Percentiles rank a stretch among this genome's conserved stretches.
phyloP scores from a whole-genome alignment of 768 basidiomycete genomes.

The Auricularia heimuer region DNA sequence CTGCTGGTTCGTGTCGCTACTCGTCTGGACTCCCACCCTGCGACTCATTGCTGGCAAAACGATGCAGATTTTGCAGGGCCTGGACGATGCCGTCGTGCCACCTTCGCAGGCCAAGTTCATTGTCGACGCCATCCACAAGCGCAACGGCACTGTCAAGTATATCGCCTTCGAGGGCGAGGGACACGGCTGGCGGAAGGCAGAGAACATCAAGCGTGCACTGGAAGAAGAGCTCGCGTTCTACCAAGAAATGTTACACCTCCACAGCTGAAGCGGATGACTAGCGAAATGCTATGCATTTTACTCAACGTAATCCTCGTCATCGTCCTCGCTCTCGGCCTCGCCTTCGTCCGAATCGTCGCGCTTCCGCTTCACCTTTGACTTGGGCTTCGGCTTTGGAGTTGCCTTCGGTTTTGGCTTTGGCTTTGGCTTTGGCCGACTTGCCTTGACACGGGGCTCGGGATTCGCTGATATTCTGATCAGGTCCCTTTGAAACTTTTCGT shows the following conservation, averaged over 20 bases:
- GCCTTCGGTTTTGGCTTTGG: not conserved
- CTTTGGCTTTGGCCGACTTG: not conserved
- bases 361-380: not conserved
- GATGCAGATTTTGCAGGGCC: constrained; percentile 58
- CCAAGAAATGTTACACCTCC: constrained; percentile 14
- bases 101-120: constrained; percentile 55
- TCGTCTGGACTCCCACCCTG: too few relatives aligned
- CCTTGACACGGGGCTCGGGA: not conserved
- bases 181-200: constrained; percentile 50
- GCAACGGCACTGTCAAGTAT: constrained; percentile 46
- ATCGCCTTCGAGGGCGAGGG: constrained; percentile 56
- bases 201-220: constrained; percentile 43
- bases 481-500: not conserved
- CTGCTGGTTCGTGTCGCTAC: constrained; percentile 43
- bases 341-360: not conserved
- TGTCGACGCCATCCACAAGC: constrained; percentile 39
- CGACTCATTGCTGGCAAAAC: not conserved
- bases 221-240: constrained; percentile 48
- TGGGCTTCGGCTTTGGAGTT: not conserved
- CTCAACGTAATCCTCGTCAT: not conserved
- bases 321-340: not conserved
- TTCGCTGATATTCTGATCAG: not conserved
- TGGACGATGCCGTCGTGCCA: constrained; percentile 53
- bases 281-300: too few relatives aligned
- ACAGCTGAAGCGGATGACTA: not conserved